Percentiles rank a stretch among this genome's conserved stretches.
phyloP scores from a whole-genome alignment of 768 basidiomycete genomes.

The Boletus bicolor region DNA sequence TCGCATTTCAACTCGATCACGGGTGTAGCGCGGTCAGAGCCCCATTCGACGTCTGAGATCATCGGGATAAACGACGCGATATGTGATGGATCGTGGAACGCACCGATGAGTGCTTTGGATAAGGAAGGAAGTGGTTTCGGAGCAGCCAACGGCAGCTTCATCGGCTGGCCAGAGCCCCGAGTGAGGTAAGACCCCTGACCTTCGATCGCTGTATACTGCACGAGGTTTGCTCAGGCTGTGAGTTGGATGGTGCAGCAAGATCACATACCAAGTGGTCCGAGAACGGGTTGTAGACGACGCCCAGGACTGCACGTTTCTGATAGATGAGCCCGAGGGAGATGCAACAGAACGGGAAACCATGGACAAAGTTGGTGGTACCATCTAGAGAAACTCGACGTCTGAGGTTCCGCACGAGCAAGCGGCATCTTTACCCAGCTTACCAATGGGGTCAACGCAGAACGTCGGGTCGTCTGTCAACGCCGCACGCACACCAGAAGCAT shows the following conservation, averaged over 20 bases:
- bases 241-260: background rate
- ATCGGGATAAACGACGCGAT: background rate
- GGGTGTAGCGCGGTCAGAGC: slow-evolving; percentile 63
- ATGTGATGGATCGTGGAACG: background rate
- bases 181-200: slow-evolving; percentile 78
- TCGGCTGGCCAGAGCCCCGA: slow-evolving; percentile 39
- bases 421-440: slow-evolving; percentile 34
- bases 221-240: background rate
- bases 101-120: slow-evolving; percentile 72
- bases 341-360: slow-evolving; percentile 82
- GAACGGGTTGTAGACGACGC: slow-evolving; percentile 92
- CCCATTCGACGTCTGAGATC: slow-evolving; percentile 79
- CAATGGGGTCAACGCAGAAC: slow-evolving; percentile 95
- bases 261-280: slow-evolving; percentile 63
- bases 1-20: slow-evolving; percentile 58
- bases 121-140: slow-evolving; percentile 65
- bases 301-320: slow-evolving; percentile 72
- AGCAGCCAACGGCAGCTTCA: slow-evolving; percentile 61
- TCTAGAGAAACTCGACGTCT: slow-evolving; percentile 39
- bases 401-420: background rate
- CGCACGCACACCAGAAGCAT: slow-evolving; percentile 64
- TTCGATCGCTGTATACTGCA: slow-evolving; percentile 71
- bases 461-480: slow-evolving; percentile 85
- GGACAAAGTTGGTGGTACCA: slow-evolving; percentile 85
- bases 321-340: slow-evolving; percentile 89